A percentile compares a stretch with the other conserved stretches of the same genome.
phyloP scores from a whole-genome alignment of 805 yeast species.

The Nakazawaea ernobii region DNA sequence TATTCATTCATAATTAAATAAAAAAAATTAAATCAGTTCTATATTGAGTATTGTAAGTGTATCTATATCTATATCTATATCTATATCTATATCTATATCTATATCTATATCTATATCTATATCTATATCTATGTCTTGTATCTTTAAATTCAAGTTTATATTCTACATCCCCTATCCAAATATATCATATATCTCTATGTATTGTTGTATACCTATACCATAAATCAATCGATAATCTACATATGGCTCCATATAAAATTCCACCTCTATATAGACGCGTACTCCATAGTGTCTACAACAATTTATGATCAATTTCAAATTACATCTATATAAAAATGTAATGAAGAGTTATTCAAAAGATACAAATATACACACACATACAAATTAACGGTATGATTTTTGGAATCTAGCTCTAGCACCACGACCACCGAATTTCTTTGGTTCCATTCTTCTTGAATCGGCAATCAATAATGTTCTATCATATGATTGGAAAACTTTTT shows the following conservation, averaged over 20 bases:
- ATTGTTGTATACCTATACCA: too few relatives aligned
- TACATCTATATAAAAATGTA: neutral
- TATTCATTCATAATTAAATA: neutral
- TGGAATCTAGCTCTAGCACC: constrained; percentile 99
- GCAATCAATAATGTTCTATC: constrained; percentile 99
- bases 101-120: too few relatives aligned
- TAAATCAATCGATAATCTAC: too few relatives aligned
- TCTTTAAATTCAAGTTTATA: too few relatives aligned
- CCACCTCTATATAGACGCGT: too few relatives aligned
- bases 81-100: too few relatives aligned
- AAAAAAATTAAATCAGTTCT: neutral
- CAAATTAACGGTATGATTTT: constrained; percentile 96
- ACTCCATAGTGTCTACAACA: neutral
- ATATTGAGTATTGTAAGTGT: too few relatives aligned
- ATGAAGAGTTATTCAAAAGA: neutral
- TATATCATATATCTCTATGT: too few relatives aligned
- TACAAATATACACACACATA: neutral
- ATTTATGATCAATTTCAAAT: neutral
- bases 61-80: neutral
- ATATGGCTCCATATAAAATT: too few relatives aligned
- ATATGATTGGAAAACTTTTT: constrained; percentile 95
- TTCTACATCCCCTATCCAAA: too few relatives aligned
- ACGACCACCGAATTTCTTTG: constrained; percentile 99
- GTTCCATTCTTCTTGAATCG: constrained; percentile 99
- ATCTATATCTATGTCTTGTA: too few relatives aligned